Evolutionary conservation across 2,329 filamentous ascomycete genomes (phyloP).

Genomic region (Pezicula neosporulosa): DNA sequence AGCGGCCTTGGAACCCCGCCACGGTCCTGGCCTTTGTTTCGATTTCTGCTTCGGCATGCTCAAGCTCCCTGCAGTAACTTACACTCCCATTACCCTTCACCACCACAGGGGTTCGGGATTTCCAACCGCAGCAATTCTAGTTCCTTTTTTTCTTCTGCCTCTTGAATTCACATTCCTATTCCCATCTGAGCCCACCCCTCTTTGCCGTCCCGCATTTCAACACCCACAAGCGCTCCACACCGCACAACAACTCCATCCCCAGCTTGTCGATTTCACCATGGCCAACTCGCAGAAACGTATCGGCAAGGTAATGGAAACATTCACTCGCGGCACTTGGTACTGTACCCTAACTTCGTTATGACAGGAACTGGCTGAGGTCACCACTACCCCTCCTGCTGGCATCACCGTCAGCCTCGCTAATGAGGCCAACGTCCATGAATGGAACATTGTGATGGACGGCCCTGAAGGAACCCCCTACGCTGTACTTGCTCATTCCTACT

Average conservation of each 20-base stretch:
- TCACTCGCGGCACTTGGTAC: background rate
- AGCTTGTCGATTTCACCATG: constrained; percentile 11
- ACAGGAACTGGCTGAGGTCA: constrained; percentile 60
- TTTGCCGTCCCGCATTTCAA: background rate
- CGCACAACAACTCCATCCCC: too few relatives aligned
- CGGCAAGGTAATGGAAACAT: constrained; percentile 14
- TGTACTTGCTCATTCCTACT: constrained; percentile 39
- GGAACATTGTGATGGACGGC: constrained; percentile 65
- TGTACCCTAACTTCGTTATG: background rate
- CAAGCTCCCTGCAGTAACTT: too few relatives aligned
- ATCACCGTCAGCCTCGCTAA: constrained; percentile 53
- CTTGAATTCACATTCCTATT: too few relatives aligned
- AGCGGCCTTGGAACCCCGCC: too few relatives aligned
- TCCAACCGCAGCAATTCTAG: too few relatives aligned
- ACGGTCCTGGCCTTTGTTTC: too few relatives aligned
- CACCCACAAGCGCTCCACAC: too few relatives aligned
- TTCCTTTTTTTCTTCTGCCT: too few relatives aligned
- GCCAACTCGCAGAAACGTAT: constrained; percentile 25
- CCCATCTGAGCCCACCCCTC: background rate
- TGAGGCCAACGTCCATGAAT: constrained; percentile 64
- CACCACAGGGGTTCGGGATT: too few relatives aligned
- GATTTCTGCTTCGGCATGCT: too few relatives aligned
- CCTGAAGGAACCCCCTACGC: constrained; percentile 62
- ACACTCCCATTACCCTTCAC: too few relatives aligned
- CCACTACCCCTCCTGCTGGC: constrained; percentile 49